Evolutionary conservation across 768 basidiomycete species (phyloP).

Genomic region (Suillus discolor): DNA sequence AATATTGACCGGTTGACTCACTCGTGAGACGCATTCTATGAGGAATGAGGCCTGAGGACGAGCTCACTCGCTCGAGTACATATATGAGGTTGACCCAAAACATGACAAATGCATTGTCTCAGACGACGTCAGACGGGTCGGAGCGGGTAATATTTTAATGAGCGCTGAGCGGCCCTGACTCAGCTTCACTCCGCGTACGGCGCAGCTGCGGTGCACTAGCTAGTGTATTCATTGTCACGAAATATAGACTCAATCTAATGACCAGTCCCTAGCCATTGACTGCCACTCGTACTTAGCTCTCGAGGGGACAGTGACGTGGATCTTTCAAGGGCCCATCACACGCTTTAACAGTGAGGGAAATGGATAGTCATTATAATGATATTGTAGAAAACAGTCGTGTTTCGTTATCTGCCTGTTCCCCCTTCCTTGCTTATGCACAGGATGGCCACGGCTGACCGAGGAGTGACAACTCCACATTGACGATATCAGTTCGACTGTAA

Average conservation of each 20-base stretch:
- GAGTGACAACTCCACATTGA: not conserved
- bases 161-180: no score
- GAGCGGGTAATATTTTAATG: no score
- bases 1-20: not conserved
- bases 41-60: no score
- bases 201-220: no score
- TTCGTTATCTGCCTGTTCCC: not conserved
- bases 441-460: not conserved
- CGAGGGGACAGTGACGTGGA: no score
- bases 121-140: no score
- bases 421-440: not conserved
- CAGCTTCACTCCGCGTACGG: no score
- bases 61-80: no score
- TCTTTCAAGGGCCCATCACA: conserved; percentile 47
- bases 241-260: not conserved
- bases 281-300: conserved; percentile 35
- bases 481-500: not conserved
- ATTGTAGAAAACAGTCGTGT: not conserved
- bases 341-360: not conserved
- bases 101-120: no score
- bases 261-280: conserved; percentile 11
- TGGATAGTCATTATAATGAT: not conserved
- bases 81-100: no score
- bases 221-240: not conserved
- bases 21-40: not conserved